A percentile compares a stretch with the other conserved stretches of the same genome.
These are phyloP conservation scores for Verticillium tricorpus DNA, from an alignment of 2,329 filamentous ascomycete genomes.

Conservation along the genomic window DNA sequence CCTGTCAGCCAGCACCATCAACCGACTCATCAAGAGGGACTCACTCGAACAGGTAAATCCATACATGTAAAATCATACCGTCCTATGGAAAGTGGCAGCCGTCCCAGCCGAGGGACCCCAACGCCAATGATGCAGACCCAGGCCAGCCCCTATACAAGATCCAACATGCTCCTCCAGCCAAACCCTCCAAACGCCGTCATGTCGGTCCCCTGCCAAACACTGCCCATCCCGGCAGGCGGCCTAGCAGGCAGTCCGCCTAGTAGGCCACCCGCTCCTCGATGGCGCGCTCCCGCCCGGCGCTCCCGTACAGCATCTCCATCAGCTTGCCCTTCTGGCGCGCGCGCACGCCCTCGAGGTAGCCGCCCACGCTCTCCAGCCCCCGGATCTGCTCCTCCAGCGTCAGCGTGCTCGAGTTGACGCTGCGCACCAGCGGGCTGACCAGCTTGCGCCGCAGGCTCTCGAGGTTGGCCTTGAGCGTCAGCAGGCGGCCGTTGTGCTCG, in stretches of 20 bases:
- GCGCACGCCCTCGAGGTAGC: conserved; percentile 70
- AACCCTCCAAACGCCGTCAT: background rate
- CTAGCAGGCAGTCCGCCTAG: conserved; percentile 1
- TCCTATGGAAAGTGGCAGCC: background rate
- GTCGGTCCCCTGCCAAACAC: background rate
- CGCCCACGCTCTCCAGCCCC: conserved; percentile 75
- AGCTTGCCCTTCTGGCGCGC: conserved; percentile 78
- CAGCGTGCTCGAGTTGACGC: conserved; percentile 62
- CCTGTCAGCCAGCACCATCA: too few species aligned
- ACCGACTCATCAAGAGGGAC: background rate
- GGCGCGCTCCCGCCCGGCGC: conserved; percentile 19
- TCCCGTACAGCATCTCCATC: conserved; percentile 73
- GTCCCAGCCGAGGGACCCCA: background rate
- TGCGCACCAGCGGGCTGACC: conserved; percentile 76
- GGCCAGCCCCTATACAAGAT: too few species aligned
- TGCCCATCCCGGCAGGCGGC: background rate
- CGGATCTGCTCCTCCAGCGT: conserved; percentile 81
- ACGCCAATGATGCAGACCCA: conserved; percentile 1
- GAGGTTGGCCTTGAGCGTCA: conserved; percentile 80
- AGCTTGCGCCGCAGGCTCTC: conserved; percentile 81
- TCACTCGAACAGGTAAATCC: background rate
- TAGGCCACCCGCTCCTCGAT: conserved; percentile 22
- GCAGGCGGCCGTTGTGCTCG: conserved; percentile 78
- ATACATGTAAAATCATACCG: background rate
- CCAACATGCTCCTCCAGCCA: background rate